Evolutionary conservation across 306 rosid genomes (phyloP).

Genomic region (Ceratonia siliqua): DNA sequence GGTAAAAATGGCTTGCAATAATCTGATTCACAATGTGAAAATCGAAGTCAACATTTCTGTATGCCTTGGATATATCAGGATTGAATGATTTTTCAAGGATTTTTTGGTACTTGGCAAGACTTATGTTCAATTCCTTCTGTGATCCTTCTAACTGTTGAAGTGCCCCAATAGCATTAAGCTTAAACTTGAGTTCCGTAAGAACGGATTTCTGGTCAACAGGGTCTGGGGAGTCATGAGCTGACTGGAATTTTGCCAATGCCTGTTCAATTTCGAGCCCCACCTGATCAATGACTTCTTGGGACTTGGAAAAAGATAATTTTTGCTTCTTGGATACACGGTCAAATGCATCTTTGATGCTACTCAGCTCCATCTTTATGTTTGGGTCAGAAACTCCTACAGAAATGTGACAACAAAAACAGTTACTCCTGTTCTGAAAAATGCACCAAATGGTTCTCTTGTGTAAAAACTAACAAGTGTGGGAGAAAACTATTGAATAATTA

Average conservation of each 20-base stretch:
- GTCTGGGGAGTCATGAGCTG: conserved; percentile 44
- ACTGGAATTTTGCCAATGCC: conserved; percentile 52
- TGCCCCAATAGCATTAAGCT: conserved; percentile 56
- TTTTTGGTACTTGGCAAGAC: conserved; percentile 63
- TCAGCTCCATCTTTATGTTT: conserved; percentile 63
- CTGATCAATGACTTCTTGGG: conserved; percentile 71
- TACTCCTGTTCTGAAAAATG: conserved; percentile 24
- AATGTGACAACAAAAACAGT: conserved; percentile 30
- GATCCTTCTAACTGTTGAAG: conserved; percentile 58
- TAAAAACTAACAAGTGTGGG: neutral
- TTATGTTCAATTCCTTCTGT: conserved; percentile 61
- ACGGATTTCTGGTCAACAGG: conserved; percentile 56
- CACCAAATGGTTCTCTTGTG: neutral
- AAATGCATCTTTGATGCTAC: conserved; percentile 73
- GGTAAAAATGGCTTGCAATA: conserved; percentile 72
- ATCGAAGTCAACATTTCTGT: conserved; percentile 70
- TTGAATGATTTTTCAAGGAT: conserved; percentile 56
- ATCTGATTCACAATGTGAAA: conserved; percentile 58
- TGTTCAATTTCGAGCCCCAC: conserved; percentile 66
- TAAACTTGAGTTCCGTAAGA: conserved; percentile 56
- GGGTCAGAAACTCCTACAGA: conserved; percentile 45
- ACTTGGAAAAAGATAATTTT: conserved; percentile 68
- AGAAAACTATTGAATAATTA: neutral
- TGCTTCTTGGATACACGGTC: conserved; percentile 81
- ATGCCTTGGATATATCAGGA: conserved; percentile 78